Base-by-base conservation (phyloP, 257 asterid genomes). In the Solanum chaucha region DNA sequence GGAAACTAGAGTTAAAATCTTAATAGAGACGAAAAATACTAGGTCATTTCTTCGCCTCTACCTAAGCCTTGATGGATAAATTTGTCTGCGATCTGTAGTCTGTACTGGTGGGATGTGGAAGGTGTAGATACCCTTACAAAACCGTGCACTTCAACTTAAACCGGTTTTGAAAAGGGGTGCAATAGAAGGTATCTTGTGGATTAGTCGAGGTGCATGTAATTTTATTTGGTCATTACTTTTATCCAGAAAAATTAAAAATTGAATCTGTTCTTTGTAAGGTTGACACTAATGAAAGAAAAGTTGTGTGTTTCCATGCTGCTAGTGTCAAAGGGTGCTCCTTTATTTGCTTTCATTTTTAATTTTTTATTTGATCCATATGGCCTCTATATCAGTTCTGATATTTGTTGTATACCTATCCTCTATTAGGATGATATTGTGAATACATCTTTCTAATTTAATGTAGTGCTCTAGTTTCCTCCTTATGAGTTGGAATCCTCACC, bases 401-500 rank as follows among this genome's bases (percentile, higher is more conserved):
- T 35, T 46, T 73, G 10, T 73, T 24, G 30, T 73, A 38, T 73
- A 20, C 51, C 51, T 73, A 36, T 36, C 14, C 22, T 36, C 51
- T 35, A 73, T n/a, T 38, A 75, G 34, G 83, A 75, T 40, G 11
- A 20, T 68, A 36, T 22, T 75, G 58, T 22, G 34, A 75, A 38
- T 38, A n/a, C 34, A 20, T 11, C 35, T 40, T 36, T 40, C 83
- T 74, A 11, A 38, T 75, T 36, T 38, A 11, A 38, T 38, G 6
- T 75, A 22, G 22, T 75, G 58, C 34, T 22, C 58, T 90, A 10
- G 89, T 88, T 41, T 88, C 93, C 84, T 87, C 65, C 44, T 71
- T 78, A 70, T 94, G 96, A 36, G 93, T 94, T 3, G 97, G 96
- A 87, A 95, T 89, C 55, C 95, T 92, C 36, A 93, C 95, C 94